Percentiles rank a stretch among this genome's conserved stretches.
Evolutionary conservation across 257 asterid genomes (phyloP).

Genomic region (Anisodus tanguticus): DNA sequence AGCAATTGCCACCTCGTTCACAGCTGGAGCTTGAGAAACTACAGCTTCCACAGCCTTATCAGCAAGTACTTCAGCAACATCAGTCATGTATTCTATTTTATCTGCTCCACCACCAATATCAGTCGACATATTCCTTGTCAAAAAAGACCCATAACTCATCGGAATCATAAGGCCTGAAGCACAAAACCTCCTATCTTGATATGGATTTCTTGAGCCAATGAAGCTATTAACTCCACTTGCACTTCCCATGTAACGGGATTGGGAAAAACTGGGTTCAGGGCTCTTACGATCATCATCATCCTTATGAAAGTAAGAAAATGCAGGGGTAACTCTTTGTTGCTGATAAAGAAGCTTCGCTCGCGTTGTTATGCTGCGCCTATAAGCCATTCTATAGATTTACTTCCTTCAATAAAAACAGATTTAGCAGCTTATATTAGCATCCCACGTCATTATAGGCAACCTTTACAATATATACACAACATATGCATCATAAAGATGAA

Average conservation of each 20-base stretch:
- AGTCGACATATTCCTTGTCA: conserved; percentile 66
- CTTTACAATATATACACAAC: background rate
- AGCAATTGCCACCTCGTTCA: conserved; percentile 75
- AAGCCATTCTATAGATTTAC: conserved; percentile 55
- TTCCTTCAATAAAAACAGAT: conserved; percentile 9
- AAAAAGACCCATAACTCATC: conserved; percentile 46
- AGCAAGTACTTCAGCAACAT: conserved; percentile 59
- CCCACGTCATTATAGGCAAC: background rate
- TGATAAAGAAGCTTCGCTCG: conserved; percentile 70
- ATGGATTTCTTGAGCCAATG: conserved; percentile 39
- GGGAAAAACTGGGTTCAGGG: conserved; percentile 41
- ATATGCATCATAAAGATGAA: conserved; percentile 10
- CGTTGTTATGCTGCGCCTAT: conserved; percentile 65
- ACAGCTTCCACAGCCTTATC: conserved; percentile 61
- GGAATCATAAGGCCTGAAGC: conserved; percentile 37
- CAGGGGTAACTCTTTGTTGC: conserved; percentile 60
- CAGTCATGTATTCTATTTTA: conserved; percentile 58
- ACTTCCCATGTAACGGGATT: conserved; percentile 36
- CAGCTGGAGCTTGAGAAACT: conserved; percentile 54
- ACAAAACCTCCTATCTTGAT: conserved; percentile 47
- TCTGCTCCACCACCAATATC: conserved; percentile 60
- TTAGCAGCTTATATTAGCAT: conserved; percentile 12
- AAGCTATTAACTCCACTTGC: conserved; percentile 39
- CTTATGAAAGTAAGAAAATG: conserved; percentile 54
- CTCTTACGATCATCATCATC: conserved; percentile 48